Evolutionary conservation across 192 early-diverging fungal species (phyloP).

Genomic region (Coemansia sp.): DNA sequence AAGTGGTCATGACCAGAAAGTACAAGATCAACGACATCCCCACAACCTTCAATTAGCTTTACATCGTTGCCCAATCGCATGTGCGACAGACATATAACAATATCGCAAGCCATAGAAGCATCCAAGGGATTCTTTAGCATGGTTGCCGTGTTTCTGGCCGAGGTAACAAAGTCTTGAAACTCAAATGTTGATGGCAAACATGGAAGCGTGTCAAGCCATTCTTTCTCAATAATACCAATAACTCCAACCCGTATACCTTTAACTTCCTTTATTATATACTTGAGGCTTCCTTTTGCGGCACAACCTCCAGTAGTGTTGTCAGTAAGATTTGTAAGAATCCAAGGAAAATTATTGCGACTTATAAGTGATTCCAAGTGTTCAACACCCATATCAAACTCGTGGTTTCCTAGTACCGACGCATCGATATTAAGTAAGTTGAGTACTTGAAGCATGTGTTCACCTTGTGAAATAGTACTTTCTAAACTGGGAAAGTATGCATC

Average conservation of each 20-base stretch:
- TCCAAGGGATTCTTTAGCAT: slow-evolving; percentile 29
- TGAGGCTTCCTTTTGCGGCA: slow-evolving; percentile 35
- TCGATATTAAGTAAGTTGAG: slow-evolving; percentile 62
- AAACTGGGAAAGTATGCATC: slow-evolving; percentile 68
- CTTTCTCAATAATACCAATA: slow-evolving; percentile 69
- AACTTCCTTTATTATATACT: slow-evolving; percentile 53
- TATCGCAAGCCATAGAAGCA: slow-evolving; percentile 54
- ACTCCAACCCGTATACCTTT: slow-evolving; percentile 60
- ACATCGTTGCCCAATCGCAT: slow-evolving; percentile 71
- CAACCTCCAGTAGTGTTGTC: slow-evolving; percentile 37
- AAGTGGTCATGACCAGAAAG: slow-evolving; percentile 73
- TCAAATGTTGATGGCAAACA: slow-evolving; percentile 58
- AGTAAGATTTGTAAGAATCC: slow-evolving; percentile 68
- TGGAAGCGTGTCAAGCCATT: slow-evolving; percentile 69
- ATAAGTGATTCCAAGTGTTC: slow-evolving; percentile 56
- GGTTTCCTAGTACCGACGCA: slow-evolving; percentile 67
- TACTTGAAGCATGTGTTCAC: slow-evolving; percentile 62
- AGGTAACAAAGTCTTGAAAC: slow-evolving; percentile 61
- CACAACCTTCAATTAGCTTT: slow-evolving; percentile 53
- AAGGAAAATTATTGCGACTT: slow-evolving; percentile 62
- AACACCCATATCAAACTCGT: slow-evolving; percentile 73
- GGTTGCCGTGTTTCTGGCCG: slow-evolving; percentile 43
- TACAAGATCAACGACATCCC: slow-evolving; percentile 63
- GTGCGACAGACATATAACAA: slow-evolving; percentile 72
- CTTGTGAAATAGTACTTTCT: slow-evolving; percentile 66